Evolutionary conservation across 129 eudicot genomes (phyloP).

Genomic region (Cynara cardunculus): DNA sequence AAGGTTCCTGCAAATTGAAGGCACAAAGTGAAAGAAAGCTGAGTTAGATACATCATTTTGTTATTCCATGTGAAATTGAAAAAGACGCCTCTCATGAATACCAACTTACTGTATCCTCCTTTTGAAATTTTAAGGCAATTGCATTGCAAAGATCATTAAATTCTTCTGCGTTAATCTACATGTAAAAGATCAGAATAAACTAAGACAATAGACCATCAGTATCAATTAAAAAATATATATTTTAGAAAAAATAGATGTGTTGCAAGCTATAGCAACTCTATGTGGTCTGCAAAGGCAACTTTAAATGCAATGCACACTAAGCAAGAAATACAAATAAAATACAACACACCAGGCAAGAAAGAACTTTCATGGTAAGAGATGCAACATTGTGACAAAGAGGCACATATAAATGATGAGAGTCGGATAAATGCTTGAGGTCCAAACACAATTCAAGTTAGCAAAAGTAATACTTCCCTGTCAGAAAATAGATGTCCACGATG

Average conservation of each 20-base stretch:
- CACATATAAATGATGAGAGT: not conserved
- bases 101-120: conserved; percentile 69
- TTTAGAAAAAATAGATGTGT: not conserved
- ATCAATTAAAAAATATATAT: conserved; percentile 1
- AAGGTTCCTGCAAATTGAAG: conserved; percentile 49
- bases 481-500: not conserved
- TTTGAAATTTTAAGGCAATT: conserved; percentile 77
- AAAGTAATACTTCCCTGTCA: not conserved
- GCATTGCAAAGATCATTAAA: conserved; percentile 92
- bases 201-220: conserved; percentile 7
- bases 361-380: not conserved
- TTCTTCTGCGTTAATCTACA: conserved; percentile 78
- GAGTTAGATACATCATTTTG: not conserved
- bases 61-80: not conserved
- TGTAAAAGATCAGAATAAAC: conserved; percentile 8
- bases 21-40: conserved; percentile 6
- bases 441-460: not conserved
- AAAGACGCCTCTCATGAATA: not conserved
- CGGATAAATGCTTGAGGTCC: not conserved
- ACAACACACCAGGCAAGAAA: not conserved
- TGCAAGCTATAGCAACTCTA: conserved; percentile 9
- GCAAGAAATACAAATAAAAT: not conserved
- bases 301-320: not conserved
- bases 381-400: not conserved
- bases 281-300: not conserved